Evolutionary conservation across 306 rosid genomes (phyloP), one percentile per base, ranked within the genome.

Genomic region (Astragalus membranaceus): DNA sequence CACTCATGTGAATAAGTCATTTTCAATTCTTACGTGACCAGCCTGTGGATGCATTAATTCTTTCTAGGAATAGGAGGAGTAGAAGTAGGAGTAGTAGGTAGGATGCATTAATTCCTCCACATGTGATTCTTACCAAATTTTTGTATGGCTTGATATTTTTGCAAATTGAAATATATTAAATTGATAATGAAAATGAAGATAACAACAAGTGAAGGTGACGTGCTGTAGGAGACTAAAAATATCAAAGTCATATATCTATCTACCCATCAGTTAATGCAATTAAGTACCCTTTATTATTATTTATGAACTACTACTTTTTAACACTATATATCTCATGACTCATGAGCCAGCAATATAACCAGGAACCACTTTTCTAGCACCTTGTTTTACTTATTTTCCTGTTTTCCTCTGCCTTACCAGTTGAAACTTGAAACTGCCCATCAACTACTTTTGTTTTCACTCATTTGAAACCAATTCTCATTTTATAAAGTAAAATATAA

Each of bases 331-430:
- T 9, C n/a, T n/a, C n/a, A n/a, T n/a, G n/a, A n/a, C 42, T 46
- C 51, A 8, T 30, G 2, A 4, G 32, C 49, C 76, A 67, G 79
- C 72, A 66, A 62, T 41, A 12, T 17, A 76, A 76, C 70, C 70
- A 68, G 76, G 75, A 77, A 69, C 81, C 76, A 77, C 52, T 8
- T 59, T 69, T 55, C 47, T 55, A 69, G 83, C 79, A 74, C 79
- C 68, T 61, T 26, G 83, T 79, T 79, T 79, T 79, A 67, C 63
- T 46, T 67, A 52, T 1, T 67, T 79, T 61, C 76, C 72, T 44
- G 67, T 68, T 79, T 79, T 62, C 42, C 42, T 49, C 29, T 46
- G 6, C 44, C 8, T 55, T 12, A 61, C 54, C 51, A 50, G 10
- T n/a, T n/a, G n/a, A n/a, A n/a, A n/a, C n/a, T 35, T 75, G 44